Conservation (phyloP, 2,329 filamentous ascomycete genomes). For the Diaporthe velutina region DNA sequence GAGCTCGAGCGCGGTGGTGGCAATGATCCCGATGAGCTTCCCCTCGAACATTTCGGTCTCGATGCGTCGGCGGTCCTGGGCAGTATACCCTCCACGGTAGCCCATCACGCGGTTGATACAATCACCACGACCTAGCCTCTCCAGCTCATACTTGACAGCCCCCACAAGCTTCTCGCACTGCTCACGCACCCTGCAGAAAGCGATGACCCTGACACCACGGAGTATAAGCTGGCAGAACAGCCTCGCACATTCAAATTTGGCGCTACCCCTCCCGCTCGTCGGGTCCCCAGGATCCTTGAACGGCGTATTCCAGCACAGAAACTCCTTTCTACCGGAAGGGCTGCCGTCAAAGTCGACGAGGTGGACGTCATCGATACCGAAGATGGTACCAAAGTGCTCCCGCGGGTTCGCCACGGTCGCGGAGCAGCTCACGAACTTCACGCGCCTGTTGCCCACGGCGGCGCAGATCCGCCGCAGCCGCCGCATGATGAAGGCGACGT, state of each 20-base stretch:
- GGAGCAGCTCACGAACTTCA: slow-evolving; percentile 96
- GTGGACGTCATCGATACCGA: slow-evolving; percentile 84
- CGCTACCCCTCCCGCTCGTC: slow-evolving; percentile 85
- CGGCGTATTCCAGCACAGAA: slow-evolving; percentile 97
- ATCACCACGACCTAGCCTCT: slow-evolving; percentile 78
- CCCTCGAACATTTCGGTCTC: slow-evolving; percentile 98
- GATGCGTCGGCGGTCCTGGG: slow-evolving; percentile 88
- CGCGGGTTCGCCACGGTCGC: slow-evolving; percentile 95
- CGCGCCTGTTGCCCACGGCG: slow-evolving; percentile 84
- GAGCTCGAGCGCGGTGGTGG: slow-evolving; percentile 91
- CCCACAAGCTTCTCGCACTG: slow-evolving; percentile 88
- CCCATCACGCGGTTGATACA: slow-evolving; percentile 88
- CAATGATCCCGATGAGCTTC: slow-evolving; percentile 91
- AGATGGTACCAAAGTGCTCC: slow-evolving; percentile 94
- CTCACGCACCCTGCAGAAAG: slow-evolving; percentile 89
- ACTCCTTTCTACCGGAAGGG: slow-evolving; percentile 92
- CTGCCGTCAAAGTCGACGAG: slow-evolving; percentile 94
- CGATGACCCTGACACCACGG: slow-evolving; percentile 90
- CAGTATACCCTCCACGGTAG: slow-evolving; percentile 94
- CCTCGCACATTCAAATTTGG: slow-evolving; percentile 86
- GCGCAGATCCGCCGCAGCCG: slow-evolving; percentile 89
- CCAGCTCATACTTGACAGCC: slow-evolving; percentile 83
- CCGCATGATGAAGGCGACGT: slow-evolving; percentile 95
- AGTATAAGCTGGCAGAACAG: slow-evolving; percentile 92
- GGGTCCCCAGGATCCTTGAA: slow-evolving; percentile 91